phyloP scores from a whole-genome alignment of 208 protist species.

The Trypanosoma platydactyli region DNA sequence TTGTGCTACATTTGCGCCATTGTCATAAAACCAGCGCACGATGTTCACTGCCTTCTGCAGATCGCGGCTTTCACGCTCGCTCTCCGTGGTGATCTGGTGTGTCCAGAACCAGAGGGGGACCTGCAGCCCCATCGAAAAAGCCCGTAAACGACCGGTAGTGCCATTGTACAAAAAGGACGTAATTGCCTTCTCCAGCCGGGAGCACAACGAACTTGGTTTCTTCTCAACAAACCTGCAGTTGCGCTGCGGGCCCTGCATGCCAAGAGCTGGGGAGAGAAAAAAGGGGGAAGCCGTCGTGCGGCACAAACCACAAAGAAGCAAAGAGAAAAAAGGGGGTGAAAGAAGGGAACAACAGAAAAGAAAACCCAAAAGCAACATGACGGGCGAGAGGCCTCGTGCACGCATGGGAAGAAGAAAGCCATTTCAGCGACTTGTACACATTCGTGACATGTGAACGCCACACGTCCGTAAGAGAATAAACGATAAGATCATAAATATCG shows the following conservation, averaged over 20 bases:
- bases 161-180: constrained; percentile 65
- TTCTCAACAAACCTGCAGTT: constrained; percentile 21
- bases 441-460: background rate
- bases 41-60: constrained; percentile 56
- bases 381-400: too few relatives aligned
- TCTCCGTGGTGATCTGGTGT: constrained; percentile 33
- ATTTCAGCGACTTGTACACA: background rate
- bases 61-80: constrained; percentile 37
- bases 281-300: background rate
- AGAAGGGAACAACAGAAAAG: constrained; percentile 3
- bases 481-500: too few relatives aligned
- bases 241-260: background rate
- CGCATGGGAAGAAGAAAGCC: too few relatives aligned
- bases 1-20: constrained; percentile 38
- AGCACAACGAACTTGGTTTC: constrained; percentile 16
- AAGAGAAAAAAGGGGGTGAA: constrained; percentile 1
- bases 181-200: constrained; percentile 53
- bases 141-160: constrained; percentile 25
- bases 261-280: background rate
- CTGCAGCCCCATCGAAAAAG: constrained; percentile 63
- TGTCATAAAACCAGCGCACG: constrained; percentile 63
- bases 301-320: constrained; percentile 3
- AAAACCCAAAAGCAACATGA: background rate
- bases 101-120: constrained; percentile 85
- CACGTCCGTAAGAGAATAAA: too few relatives aligned